Evolutionary conservation across 306 rosid genomes (phyloP).

Genomic region (Calophaca sinica): DNA sequence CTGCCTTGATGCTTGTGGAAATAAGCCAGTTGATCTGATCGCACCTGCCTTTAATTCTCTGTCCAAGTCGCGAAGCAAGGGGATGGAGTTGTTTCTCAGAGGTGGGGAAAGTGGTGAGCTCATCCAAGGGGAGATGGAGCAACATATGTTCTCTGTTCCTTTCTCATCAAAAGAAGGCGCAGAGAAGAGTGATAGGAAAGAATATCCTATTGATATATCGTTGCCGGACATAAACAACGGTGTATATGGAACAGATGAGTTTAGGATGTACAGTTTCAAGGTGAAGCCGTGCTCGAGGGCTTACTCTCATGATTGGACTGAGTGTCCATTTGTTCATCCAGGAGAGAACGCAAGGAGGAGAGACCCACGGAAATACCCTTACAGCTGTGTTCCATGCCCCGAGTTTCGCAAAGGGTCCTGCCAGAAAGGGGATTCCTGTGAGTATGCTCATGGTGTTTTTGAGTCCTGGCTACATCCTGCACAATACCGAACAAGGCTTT

Average conservation of each 20-base stretch:
- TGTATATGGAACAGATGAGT: conserved; percentile 84
- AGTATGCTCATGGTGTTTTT: conserved; percentile 96
- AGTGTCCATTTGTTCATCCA: conserved; percentile 98
- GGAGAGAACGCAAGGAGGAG: conserved; percentile 99
- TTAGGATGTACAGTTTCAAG: conserved; percentile 97
- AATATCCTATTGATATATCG: conserved; percentile 83
- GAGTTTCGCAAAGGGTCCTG: conserved; percentile 96
- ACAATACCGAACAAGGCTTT: conserved; percentile 93
- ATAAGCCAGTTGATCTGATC: conserved; percentile 72
- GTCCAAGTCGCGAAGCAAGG: conserved; percentile 64
- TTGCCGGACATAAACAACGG: conserved; percentile 95
- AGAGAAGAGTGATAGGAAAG: conserved; percentile 89
- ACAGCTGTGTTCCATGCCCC: conserved; percentile 97
- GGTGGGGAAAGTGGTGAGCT: conserved; percentile 60
- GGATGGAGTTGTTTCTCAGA: conserved; percentile 72
- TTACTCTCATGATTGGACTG: conserved; percentile 98
- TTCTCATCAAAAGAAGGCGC: conserved; percentile 52
- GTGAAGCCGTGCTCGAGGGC: conserved; percentile 99
- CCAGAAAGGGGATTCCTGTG: conserved; percentile 88
- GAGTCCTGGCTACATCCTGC: conserved; percentile 99
- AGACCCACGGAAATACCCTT: conserved; percentile 96
- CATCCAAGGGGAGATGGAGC: conserved; percentile 56
- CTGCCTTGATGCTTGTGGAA: conserved; percentile 63
- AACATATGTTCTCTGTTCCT: conserved; percentile 42
- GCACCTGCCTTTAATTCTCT: conserved; percentile 58